Evolutionary conservation across 169 alveolate species (phyloP), one percentile per base, ranked within the genome.

Genomic region (Perkinsus chesapeaki): DNA sequence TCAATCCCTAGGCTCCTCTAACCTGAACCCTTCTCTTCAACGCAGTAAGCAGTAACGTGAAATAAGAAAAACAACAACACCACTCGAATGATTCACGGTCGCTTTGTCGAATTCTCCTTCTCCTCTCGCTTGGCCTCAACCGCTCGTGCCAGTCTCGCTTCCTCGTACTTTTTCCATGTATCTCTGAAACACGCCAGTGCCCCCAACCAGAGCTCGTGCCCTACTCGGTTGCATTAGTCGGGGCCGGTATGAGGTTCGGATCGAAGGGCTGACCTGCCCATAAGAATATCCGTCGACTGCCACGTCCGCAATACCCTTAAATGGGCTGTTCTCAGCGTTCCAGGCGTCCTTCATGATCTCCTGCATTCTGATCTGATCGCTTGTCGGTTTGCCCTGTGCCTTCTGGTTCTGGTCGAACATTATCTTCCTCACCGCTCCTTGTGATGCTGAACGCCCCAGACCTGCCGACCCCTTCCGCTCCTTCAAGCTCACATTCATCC

Each of bases 291-390:
- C 31, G 34, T 73, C 92, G 39, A 48, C 95, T 36, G 94, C 92
- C 0, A 94, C 48, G 92, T 92, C 95, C 34, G 98, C 98, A 39
- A 94, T 92, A 43, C 98, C 98, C 48, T 96, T 96, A 73, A 97
- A 97, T n/a, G 99, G 98, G 10, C 98, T 96, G 34, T 97, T 97
- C 90, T 96, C 98, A 48, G 97, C 96, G 92, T 96, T 94, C 97
- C 97, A 96, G 1, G 98, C 98, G 91, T 97, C 96, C 94, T 95
- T 96, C 93, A 97, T 92, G 10, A 96, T 94, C 39, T 96, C 97
- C 92, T 96, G 95, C 95, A 96, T 94, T 92, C 95, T 94, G 92
- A 96, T 97, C 92, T 97, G 98, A 92, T 97, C 99, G 1, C 98
- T 93, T 0, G 98, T 97, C 31, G 97, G 97, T 39, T 96, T 94